phyloP scores from a whole-genome alignment of 106 monocot genomes.

The Allium sativum region DNA sequence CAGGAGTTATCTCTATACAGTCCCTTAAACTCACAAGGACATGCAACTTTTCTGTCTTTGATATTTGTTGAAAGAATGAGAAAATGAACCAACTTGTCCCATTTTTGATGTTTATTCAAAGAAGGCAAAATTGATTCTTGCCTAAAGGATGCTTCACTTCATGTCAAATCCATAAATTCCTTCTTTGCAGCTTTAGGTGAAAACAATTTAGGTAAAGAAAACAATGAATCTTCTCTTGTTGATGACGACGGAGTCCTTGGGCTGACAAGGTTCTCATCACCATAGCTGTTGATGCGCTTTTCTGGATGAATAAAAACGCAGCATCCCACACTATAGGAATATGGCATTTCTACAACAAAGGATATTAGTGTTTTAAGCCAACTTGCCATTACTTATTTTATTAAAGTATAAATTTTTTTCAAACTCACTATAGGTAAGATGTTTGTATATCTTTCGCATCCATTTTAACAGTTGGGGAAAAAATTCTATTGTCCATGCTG shows the following conservation, averaged over 20 bases:
- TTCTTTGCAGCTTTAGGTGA: conserved; percentile 24
- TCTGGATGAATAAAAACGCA: conserved; percentile 34
- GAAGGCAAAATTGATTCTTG: conserved; percentile 4
- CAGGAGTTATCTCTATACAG: conserved; percentile 6
- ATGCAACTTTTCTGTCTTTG: conserved; percentile 65
- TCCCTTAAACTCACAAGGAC: conserved; percentile 40
- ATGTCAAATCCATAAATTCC: conserved; percentile 12
- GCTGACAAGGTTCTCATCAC: neutral
- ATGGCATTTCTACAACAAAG: too few relatives aligned
- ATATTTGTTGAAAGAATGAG: neutral
- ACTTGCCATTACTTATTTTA: too few relatives aligned
- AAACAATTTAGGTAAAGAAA: conserved; percentile 22
- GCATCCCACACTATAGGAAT: too few relatives aligned
- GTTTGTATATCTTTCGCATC: too few relatives aligned
- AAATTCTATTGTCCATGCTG: too few relatives aligned
- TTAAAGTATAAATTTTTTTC: too few relatives aligned
- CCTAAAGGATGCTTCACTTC: conserved; percentile 4
- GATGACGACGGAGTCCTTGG: conserved; percentile 8
- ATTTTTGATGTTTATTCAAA: neutral
- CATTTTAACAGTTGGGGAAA: too few relatives aligned
- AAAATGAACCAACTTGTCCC: neutral
- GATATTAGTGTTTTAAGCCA: too few relatives aligned
- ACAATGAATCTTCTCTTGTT: conserved; percentile 17
- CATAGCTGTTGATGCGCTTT: conserved; percentile 5
- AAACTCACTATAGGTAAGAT: too few relatives aligned